phyloP scores from a whole-genome alignment of 2,329 filamentous ascomycete species.

The Whalleya microplaca region DNA sequence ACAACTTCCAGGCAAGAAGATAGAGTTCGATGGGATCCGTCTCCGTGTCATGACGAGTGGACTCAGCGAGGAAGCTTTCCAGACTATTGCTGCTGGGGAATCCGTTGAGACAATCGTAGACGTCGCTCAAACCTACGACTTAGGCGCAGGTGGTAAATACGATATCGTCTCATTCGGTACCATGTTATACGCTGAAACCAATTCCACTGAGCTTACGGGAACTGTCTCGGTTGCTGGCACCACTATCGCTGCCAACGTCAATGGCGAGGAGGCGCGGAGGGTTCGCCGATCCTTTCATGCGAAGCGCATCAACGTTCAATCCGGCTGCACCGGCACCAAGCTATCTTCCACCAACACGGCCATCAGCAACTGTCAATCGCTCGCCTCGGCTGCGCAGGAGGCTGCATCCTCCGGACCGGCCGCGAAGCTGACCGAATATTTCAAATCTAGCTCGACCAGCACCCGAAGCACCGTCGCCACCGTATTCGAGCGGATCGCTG shows the following conservation, averaged over 20 bases:
- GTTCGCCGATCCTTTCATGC: constrained; percentile 39
- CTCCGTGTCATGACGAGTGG: constrained; percentile 50
- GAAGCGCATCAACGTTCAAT: constrained; percentile 44
- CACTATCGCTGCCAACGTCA: constrained; percentile 57
- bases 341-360: constrained; percentile 52
- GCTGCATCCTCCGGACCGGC: constrained; percentile 54
- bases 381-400: constrained; percentile 56
- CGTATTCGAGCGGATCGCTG: constrained; percentile 55
- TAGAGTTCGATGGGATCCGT: constrained; percentile 58
- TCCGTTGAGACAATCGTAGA: constrained; percentile 58
- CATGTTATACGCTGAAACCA: constrained; percentile 57
- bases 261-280: constrained; percentile 57
- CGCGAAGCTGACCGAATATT: constrained; percentile 62
- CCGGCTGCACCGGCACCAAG: constrained; percentile 56
- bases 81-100: constrained; percentile 51
- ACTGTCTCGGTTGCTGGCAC: constrained; percentile 63
- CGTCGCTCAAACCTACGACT: constrained; percentile 58
- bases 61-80: constrained; percentile 54
- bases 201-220: constrained; percentile 57
- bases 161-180: constrained; percentile 59
- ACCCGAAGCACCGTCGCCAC: constrained; percentile 54
- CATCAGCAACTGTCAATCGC: constrained; percentile 55
- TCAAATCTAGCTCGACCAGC: constrained; percentile 58
- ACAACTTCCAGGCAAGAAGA: constrained; percentile 40
- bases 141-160: constrained; percentile 55